Evolutionary conservation across 2,329 filamentous ascomycete species (phyloP), one percentile per base, ranked within the genome.

Genomic region (Hawksworthiomyces lignivorus): DNA sequence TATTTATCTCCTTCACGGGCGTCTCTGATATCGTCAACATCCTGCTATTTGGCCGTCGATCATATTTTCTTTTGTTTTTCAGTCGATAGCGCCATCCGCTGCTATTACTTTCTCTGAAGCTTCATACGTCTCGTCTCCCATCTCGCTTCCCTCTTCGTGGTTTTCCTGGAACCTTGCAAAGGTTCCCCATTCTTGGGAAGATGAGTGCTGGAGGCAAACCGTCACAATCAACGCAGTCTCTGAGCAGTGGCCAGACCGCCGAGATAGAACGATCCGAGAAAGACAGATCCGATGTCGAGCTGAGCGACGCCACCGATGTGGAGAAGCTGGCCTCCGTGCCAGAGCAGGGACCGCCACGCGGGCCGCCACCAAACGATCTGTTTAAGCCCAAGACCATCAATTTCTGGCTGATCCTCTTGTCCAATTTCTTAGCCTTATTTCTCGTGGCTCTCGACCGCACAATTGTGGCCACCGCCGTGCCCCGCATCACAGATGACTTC

Each of bases 361-460:
- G 48, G 53, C 33, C 33, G 22, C 43, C 38, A 18, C 34, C 43
- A 6, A 36, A 66, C 28, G 56, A 63, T 22, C 67, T 72, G 42
- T 77, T 68, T 58, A 58, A 70, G 45, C 73, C 73, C 11, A 70
- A 65, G 54, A 74, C 65, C 8, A 40, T 72, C 46, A 69, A 67
- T 50, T 77, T 77, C 52, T 77, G 73, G 73, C 62, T 73, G 48
- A 65, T 74, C 34, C 62, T 77, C 8, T 28, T 70, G 22, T 75
- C 70, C 46, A 69, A 74, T 46, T 72, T 77, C 44, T 57, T 75
- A 7, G 67, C 72, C 47, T 62, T 78, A 51, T 76, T 78, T 48
- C 62, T 77, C 22, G 72, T 78, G 19, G 74, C 74, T n/a, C 63
- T 78, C 10, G 70, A 73, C 51, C 61, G 69, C 20, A 75, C 73